These are phyloP conservation scores for Ceratocystis lukuohia DNA, from an alignment of 2,329 filamentous ascomycete species.

Conservation along the genomic window DNA sequence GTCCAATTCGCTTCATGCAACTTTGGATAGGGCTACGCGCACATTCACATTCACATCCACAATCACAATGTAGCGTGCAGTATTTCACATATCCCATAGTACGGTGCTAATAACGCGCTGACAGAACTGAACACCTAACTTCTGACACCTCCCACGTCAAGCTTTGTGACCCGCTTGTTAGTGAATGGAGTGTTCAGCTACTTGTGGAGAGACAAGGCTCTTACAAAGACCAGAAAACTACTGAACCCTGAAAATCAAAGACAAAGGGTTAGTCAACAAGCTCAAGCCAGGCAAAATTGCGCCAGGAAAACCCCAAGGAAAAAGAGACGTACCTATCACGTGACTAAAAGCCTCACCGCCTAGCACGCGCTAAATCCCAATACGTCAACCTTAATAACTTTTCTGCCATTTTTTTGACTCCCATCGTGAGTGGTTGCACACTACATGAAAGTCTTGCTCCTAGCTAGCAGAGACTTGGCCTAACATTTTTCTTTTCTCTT, in stretches of 20 bases:
- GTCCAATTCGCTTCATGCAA: no score
- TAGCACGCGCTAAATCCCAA: neutral
- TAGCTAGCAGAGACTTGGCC: neutral
- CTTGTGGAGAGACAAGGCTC: neutral
- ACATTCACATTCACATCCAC: neutral
- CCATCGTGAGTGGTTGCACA: neutral
- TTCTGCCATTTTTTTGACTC: constrained; percentile 6
- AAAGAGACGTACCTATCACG: neutral
- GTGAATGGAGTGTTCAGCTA: neutral
- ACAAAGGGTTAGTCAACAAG: neutral
- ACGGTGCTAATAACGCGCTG: neutral
- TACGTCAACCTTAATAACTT: neutral
- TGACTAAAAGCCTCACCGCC: neutral
- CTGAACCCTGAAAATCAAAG: neutral
- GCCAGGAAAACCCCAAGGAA: neutral
- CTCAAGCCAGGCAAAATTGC: neutral
- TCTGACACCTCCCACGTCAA: neutral
- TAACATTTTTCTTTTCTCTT: neutral
- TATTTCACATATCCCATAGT: no score
- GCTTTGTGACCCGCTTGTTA: neutral
- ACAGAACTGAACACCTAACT: neutral
- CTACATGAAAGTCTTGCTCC: neutral
- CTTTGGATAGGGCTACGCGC: neutral
- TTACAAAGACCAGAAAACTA: neutral
- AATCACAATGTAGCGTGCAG: neutral